A percentile compares a stretch with the other conserved stretches of the same genome.
Evolutionary conservation across 2,329 filamentous ascomycete species (phyloP).

Genomic region (Nemania abortiva): DNA sequence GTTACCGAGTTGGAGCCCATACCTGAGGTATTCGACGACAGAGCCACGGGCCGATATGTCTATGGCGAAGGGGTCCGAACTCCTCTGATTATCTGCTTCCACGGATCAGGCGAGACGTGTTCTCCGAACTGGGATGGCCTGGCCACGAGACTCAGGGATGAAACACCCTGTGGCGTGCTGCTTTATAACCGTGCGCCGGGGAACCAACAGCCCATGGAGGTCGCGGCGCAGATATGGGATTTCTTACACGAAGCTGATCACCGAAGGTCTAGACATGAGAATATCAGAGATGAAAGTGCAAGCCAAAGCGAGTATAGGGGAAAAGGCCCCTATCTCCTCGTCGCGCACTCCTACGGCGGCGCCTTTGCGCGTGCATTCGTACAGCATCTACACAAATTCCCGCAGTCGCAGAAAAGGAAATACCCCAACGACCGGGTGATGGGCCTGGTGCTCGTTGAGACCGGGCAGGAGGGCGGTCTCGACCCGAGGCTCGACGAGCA

Average conservation of each 20-base stretch:
- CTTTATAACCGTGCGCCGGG: conserved; percentile 43
- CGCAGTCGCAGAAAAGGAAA: not conserved
- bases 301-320: not conserved
- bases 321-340: conserved; percentile 43
- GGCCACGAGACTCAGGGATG: conserved; percentile 32
- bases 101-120: conserved; percentile 49
- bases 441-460: conserved; percentile 49
- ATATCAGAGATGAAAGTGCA: not conserved
- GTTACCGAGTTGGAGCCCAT: too few relatives aligned
- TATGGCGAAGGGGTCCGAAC: not conserved
- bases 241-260: conserved; percentile 28
- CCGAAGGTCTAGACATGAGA: not conserved
- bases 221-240: conserved; percentile 40
- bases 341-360: conserved; percentile 51
- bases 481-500: conserved; percentile 39
- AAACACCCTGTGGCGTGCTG: conserved; percentile 42
- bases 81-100: conserved; percentile 50
- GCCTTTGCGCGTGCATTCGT: conserved; percentile 48
- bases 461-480: conserved; percentile 50
- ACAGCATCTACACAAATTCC: conserved; percentile 18
- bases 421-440: conserved; percentile 25
- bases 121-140: conserved; percentile 46
- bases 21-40: too few relatives aligned
- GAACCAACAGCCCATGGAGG: conserved; percentile 32
- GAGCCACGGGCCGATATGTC: too few relatives aligned